Evolutionary conservation across 2,329 filamentous ascomycete species (phyloP), one percentile per base, ranked within the genome.

Genomic region (Clarireedia homoeocarpa): DNA sequence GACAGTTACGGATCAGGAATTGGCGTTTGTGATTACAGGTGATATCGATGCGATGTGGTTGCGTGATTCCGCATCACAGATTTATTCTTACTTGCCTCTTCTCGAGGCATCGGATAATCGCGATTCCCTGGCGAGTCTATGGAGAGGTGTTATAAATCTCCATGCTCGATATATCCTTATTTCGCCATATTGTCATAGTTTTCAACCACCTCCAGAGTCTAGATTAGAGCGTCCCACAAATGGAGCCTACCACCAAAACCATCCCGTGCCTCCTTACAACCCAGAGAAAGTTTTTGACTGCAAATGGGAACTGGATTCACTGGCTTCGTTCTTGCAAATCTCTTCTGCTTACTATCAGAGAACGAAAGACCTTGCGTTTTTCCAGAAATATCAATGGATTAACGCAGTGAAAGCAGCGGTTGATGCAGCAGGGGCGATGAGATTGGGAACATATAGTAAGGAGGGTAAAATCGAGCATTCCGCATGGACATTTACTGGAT

Each of bases 271-370:
- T 0, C 72, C 77, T 0, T 91, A 90, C 65, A 83, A 91, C 45
- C 65, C 65, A 63, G 77, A 79, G 1, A 75, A 85, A 48, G 91
- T 96, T 0, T 96, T 94, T 67, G 92, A 96, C 71, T 96, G 91
- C 80, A 96, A 96, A 72, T 96, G 94, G 72, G 91, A 96, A 72
- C 83, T 96, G 46, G 91, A 96, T 73, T 92, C 88, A 12, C 79
- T 96, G 2, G 89, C 91, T 1, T 85, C 89, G 39, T 96, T 96
- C 71, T 77, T 96, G 9, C 83, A 88, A 42, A 76, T 96, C 6
- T 85, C 83, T 1, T 86, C 88, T 61, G 83, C 92, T 65, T 96
- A 95, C 74, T 81, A 88, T 73, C 76, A 81, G 20, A 77, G 81
- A 59, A 95, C 90, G 0, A 77, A 78, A 1, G 91, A 91, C 23